phyloP scores from a whole-genome alignment of 75 land plant genomes.

The Isoetes taiwanensis region DNA sequence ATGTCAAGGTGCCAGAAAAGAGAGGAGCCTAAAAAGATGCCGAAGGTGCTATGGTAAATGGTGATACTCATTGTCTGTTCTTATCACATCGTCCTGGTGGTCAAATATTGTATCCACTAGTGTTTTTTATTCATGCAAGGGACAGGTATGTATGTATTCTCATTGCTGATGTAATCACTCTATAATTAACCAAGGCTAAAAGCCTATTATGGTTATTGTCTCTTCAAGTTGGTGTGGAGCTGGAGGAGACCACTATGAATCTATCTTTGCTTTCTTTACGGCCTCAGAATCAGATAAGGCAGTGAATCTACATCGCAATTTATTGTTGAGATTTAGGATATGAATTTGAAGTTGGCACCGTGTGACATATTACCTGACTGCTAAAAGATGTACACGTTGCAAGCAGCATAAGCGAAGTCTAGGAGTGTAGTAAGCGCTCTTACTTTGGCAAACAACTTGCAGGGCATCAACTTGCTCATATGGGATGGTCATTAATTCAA shows the following conservation, averaged over 20 bases:
- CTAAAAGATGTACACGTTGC: no score
- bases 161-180: background rate
- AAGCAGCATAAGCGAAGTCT: no score
- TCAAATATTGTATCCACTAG: constrained; percentile 40
- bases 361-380: no score
- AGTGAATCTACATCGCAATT: no score
- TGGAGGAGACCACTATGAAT: constrained; percentile 89
- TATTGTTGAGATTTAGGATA: no score
- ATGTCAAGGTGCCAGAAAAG: no score
- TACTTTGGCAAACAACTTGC: no score
- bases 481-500: no score
- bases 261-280: constrained; percentile 41
- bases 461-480: no score
- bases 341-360: no score
- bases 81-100: constrained; percentile 77
- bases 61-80: constrained; percentile 56
- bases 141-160: constrained; percentile 37
- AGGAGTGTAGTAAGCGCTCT: no score
- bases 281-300: constrained; percentile 21
- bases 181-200: background rate
- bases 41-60: constrained; percentile 72
- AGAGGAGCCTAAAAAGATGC: constrained; percentile 91
- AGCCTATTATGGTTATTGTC: background rate
- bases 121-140: constrained; percentile 87
- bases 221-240: constrained; percentile 83